Conservation (phyloP, 2,329 filamentous ascomycete species). For the Epichloe festucae region DNA sequence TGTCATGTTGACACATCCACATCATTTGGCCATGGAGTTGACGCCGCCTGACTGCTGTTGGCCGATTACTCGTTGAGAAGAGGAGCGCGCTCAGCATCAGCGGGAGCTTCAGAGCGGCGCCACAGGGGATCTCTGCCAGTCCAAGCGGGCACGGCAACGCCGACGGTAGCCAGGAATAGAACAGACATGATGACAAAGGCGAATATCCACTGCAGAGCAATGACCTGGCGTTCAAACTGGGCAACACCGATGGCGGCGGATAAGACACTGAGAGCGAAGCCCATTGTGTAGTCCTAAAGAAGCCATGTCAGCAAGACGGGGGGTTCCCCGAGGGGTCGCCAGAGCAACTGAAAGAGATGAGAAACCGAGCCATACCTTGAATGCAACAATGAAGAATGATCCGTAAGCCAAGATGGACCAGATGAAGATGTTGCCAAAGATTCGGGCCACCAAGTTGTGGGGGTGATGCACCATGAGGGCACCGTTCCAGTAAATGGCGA, state of each 20-base stretch:
- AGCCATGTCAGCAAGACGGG: neutral
- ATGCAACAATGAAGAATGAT: slow-evolving; percentile 58
- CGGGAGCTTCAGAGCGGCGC: slow-evolving; percentile 24
- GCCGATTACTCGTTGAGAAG: slow-evolving; percentile 35
- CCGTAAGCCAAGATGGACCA: slow-evolving; percentile 74
- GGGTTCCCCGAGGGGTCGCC: neutral
- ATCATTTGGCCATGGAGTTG: neutral
- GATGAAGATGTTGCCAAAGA: slow-evolving; percentile 78
- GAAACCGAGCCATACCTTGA: slow-evolving; percentile 41
- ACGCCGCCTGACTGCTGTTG: neutral
- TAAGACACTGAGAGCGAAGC: slow-evolving; percentile 64
- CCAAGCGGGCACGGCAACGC: slow-evolving; percentile 51
- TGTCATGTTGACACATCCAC: neutral
- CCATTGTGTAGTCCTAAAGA: slow-evolving; percentile 56
- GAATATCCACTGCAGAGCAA: slow-evolving; percentile 88
- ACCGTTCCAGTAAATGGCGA: slow-evolving; percentile 81
- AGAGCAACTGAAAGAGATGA: neutral
- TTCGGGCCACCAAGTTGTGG: slow-evolving; percentile 52
- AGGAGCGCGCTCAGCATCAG: slow-evolving; percentile 47
- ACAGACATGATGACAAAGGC: slow-evolving; percentile 70
- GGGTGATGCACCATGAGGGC: slow-evolving; percentile 66
- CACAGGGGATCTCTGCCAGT: slow-evolving; percentile 44
- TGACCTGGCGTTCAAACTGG: slow-evolving; percentile 58
- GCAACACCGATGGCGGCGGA: slow-evolving; percentile 62
- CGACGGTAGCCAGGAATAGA: slow-evolving; percentile 55